A percentile compares a stretch with the other conserved stretches of the same genome.
These are phyloP conservation scores for Tulasnella sp. DNA, from an alignment of 768 basidiomycete genomes.

Conservation along the genomic window DNA sequence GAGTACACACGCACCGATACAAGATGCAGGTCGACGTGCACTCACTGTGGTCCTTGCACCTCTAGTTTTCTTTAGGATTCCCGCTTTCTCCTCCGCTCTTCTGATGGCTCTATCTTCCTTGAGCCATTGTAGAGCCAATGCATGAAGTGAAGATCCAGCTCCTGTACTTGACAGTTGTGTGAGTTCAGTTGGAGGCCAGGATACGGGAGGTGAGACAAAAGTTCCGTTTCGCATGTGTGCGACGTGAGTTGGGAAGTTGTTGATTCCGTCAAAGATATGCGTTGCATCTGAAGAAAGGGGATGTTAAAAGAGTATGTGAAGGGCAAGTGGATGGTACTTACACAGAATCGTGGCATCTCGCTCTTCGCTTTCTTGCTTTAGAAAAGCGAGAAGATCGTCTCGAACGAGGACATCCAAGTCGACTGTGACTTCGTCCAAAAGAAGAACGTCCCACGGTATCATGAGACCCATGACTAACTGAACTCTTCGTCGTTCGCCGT, in stretches of 20 bases:
- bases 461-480: conserved; percentile 95
- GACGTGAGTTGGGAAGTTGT: conserved; percentile 84
- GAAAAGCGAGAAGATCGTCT: conserved; percentile 75
- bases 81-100: conserved; percentile 41
- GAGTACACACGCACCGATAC: neutral
- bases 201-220: conserved; percentile 49
- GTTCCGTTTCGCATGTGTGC: conserved; percentile 81
- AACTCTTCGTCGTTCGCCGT: conserved; percentile 85
- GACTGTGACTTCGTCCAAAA: conserved; percentile 95
- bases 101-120: conserved; percentile 64
- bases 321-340: conserved; percentile 27
- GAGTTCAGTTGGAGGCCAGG: conserved; percentile 43
- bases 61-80: conserved; percentile 37
- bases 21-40: conserved; percentile 27
- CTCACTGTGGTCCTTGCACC: conserved; percentile 48
- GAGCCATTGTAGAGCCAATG: conserved; percentile 75
- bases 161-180: conserved; percentile 18
- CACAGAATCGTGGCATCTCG: conserved; percentile 84
- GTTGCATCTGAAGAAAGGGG: conserved; percentile 76
- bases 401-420: conserved; percentile 95
- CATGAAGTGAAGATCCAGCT: conserved; percentile 39
- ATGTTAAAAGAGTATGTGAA: neutral
- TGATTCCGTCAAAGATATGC: conserved; percentile 91
- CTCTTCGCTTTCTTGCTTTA: conserved; percentile 64
- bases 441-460: conserved; percentile 82